Conservation (phyloP, 2,329 filamentous ascomycete genomes). For the Annulohypoxylon truncatum region DNA sequence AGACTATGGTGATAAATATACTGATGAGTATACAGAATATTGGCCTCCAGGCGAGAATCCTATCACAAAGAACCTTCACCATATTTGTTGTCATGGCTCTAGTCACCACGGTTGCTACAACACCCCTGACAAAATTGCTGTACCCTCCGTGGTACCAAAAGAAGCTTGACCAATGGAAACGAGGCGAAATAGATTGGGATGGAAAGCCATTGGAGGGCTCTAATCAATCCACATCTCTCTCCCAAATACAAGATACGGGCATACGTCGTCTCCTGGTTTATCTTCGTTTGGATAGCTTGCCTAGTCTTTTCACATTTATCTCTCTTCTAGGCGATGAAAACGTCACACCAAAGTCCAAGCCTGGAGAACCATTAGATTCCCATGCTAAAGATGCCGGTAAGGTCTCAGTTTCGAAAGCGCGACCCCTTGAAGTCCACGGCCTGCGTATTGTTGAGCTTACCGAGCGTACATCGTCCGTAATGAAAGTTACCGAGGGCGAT, state of each 20-base stretch:
- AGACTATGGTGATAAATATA: background rate
- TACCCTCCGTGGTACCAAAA: conserved; percentile 81
- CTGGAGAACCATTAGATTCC: conserved; percentile 39
- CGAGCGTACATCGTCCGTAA: conserved; percentile 93
- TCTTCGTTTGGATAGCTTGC: conserved; percentile 85
- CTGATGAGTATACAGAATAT: conserved; percentile 64
- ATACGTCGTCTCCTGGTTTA: conserved; percentile 80
- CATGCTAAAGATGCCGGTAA: conserved; percentile 43
- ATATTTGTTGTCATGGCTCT: conserved; percentile 88
- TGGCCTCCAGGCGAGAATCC: conserved; percentile 76
- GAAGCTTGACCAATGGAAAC: conserved; percentile 73
- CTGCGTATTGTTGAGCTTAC: conserved; percentile 88
- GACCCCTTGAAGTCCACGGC: conserved; percentile 79
- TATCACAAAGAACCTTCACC: conserved; percentile 78
- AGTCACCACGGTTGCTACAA: conserved; percentile 78
- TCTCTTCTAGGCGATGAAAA: conserved; percentile 74
- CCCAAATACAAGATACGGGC: conserved; percentile 52
- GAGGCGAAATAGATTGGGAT: conserved; percentile 84
- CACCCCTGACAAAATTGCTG: conserved; percentile 72
- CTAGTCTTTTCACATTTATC: conserved; percentile 84
- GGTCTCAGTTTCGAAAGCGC: conserved; percentile 49
- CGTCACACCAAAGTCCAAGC: conserved; percentile 26
- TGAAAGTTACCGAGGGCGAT: conserved; percentile 88
- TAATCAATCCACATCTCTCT: conserved; percentile 49
- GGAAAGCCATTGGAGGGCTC: conserved; percentile 63